Evolutionary conservation across 1,284 basidiomycete genomes (phyloP), one percentile per base, ranked within the genome.

Genomic region (Naganishia albida): DNA sequence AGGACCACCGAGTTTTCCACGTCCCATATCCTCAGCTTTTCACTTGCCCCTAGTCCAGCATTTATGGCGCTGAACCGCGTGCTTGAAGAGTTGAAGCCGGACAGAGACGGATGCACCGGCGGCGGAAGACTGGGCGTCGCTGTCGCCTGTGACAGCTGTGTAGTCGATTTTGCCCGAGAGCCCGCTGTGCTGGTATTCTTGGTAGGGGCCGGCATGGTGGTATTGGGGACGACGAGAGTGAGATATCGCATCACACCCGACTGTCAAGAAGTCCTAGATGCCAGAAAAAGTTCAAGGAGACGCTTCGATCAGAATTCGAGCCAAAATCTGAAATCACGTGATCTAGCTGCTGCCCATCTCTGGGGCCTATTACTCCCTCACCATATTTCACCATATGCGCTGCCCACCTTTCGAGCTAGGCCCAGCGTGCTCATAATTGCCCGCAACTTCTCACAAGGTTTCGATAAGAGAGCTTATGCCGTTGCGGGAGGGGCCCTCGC

Each of bases 1-100:
- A 76, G 69, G 51, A 80, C 74, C 20, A 68, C 67, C 62, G 77
- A 75, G 44, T 70, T 67, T 3, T 73, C 71, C 28, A 78, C 69
- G 40, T 80, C 76, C 78, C 77, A 79, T 40, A 79, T 72, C 50
- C 75, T 73, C 3, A 80, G 66, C 68, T 76, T 78, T 68, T 80
- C 77, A 18, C 75, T 77, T 2, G 74, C 72, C 1, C 77, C 77
- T 4, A 80, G 70, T 4, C 75, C 73, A 12, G 67, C 28, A 15
- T 77, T 76, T 4, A 74, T 70, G 25, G 75, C 70, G 42, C 77
- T 77, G 66, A 75, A 78, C 34, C 72, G 74, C 4, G 76, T 73
- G 30, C 73, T 67, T 12, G 76, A 72, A 26, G 73, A 62, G 71
- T 76, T 78, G 74, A 78, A 80, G 26, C 72, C 70, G n/a, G 75